Evolutionary conservation across 2,329 filamentous ascomycete species (phyloP).

Genomic region (Coniochaeta sp.): DNA sequence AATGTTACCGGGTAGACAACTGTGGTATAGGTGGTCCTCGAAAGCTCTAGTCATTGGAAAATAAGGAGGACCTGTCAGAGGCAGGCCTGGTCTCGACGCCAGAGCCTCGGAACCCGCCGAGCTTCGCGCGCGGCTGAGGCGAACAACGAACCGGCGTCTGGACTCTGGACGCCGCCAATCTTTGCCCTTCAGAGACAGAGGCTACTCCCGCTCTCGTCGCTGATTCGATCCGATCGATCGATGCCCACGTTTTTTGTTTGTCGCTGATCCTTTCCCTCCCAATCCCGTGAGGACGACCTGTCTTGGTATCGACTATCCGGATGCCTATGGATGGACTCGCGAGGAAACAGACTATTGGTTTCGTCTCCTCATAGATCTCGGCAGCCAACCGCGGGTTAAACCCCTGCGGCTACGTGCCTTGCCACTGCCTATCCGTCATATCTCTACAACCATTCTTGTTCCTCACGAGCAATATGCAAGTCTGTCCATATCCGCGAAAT

Average conservation of each 20-base stretch:
- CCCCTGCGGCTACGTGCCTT: neutral
- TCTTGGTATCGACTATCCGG: too few relatives aligned
- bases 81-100: neutral
- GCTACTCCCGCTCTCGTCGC: neutral
- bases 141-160: neutral
- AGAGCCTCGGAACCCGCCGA: neutral
- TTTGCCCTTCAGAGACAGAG: neutral
- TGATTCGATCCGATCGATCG: slow-evolving; percentile 1
- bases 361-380: neutral
- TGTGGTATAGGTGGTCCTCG: too few relatives aligned
- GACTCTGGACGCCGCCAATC: neutral
- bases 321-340: too few relatives aligned
- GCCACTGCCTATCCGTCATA: neutral
- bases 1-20: too few relatives aligned
- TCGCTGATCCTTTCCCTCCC: neutral
- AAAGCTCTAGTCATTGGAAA: neutral
- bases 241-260: neutral
- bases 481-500: neutral
- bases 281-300: too few relatives aligned
- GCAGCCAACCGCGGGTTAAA: neutral
- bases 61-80: neutral
- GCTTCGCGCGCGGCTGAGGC: neutral
- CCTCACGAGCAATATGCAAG: neutral
- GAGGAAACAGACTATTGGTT: neutral
- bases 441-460: neutral